Base-by-base conservation (phyloP, 345 rosid genomes). In the Garcia nutans region DNA sequence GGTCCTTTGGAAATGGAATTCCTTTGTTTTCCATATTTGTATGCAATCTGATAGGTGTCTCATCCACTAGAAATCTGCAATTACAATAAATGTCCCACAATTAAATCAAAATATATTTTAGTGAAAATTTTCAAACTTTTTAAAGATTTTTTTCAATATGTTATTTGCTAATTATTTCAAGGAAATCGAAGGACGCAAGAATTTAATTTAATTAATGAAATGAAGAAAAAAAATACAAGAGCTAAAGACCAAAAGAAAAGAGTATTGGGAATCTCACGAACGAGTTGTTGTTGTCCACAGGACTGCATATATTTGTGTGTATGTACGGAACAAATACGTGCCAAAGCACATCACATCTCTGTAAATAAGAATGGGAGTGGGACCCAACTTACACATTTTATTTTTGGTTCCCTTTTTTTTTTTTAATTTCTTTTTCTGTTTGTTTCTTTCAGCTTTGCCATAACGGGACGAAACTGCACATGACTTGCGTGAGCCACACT, bases 1-100 rank as follows among this genome's bases (percentile, higher is more conserved):
- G 99, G 74, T 93, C 97, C 87, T 87, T 96, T 0, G 98, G 98
- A 71, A 83, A 96, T 1, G 98, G 94, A 20, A 96, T 86, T 28
- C 98, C 99, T 62, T 86, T 87, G 82, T 85, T 86, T 80, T 96
- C 99, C 85, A 96, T 86, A 73, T 96, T 96, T 24, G 88, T 79
- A 83, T 92, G 99, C 63, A 89, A 87, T 75, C 99, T 73, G 1
- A 96, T 71, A 8, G 97, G 95, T 0, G 96, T 96, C 70, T 91
- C 97, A 50, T 96, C 98, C 47, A 93, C 97, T 66, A 93, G 82
- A 82, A 93, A 96, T 67, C 99, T 96, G 89, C 3, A 66, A 11
- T 54, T 60, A 45, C 8, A 47, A 59, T 26, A 10, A 16, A 13
- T 37, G 5, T 37, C 6, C 6, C 6, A 3, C 3, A 37, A 37